Conservation (phyloP, 2,329 filamentous ascomycete genomes). For the Nannizziopsis barbatae region DNA sequence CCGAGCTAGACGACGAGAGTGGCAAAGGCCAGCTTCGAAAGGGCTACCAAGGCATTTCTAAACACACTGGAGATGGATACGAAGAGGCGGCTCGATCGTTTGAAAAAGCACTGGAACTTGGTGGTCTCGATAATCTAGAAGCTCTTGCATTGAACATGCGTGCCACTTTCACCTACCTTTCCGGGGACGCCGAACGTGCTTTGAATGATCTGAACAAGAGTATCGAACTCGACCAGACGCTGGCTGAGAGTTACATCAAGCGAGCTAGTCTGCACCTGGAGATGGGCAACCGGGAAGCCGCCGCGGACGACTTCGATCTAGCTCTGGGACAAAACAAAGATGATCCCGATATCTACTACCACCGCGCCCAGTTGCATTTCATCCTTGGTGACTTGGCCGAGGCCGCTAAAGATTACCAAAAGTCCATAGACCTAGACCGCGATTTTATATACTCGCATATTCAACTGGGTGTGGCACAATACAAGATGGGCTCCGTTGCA, state of each 20-base stretch:
- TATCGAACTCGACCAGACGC: conserved; percentile 71
- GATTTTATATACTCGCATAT: conserved; percentile 99
- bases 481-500: conserved; percentile 97
- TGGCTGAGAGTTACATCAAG: conserved; percentile 98
- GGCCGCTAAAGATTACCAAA: conserved; percentile 97
- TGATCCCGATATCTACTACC: conserved; percentile 97
- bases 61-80: conserved; percentile 84
- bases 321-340: conserved; percentile 74
- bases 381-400: conserved; percentile 89
- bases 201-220: conserved; percentile 82
- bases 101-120: conserved; percentile 73
- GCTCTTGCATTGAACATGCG: conserved; percentile 93
- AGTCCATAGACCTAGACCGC: conserved; percentile 91
- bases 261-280: conserved; percentile 96
- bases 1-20: conserved; percentile 63
- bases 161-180: conserved; percentile 87
- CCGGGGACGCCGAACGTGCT: conserved; percentile 74
- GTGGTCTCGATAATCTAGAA: conserved; percentile 69
- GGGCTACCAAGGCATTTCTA: conserved; percentile 67
- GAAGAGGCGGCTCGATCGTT: conserved; percentile 78
- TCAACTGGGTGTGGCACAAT: conserved; percentile 96
- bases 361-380: conserved; percentile 95
- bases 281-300: conserved; percentile 78
- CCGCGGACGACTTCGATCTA: conserved; percentile 74
- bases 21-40: conserved; percentile 78